A percentile compares a stretch with the other conserved stretches of the same genome.
These are phyloP conservation scores for Paxillus involutus DNA, from an alignment of 768 basidiomycete genomes.

Conservation along the genomic window DNA sequence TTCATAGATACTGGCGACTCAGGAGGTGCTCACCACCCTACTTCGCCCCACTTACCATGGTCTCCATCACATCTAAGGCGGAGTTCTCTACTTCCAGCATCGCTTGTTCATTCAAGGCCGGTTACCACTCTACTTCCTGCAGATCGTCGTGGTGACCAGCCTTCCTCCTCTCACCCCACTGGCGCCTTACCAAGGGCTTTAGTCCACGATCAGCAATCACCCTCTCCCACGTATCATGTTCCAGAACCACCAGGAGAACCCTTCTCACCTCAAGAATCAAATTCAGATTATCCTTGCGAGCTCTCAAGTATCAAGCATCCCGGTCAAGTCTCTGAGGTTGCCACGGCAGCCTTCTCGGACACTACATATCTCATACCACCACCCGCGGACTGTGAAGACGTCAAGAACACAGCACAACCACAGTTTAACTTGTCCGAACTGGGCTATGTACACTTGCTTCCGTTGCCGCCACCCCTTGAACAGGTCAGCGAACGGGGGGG, in stretches of 20 bases:
- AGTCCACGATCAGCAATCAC: background rate
- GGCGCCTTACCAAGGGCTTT: background rate
- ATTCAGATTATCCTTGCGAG: slow-evolving; percentile 2
- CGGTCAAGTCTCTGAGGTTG: slow-evolving; percentile 15
- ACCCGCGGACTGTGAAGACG: background rate
- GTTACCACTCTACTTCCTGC: background rate
- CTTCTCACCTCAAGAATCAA: background rate
- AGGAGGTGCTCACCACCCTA: background rate
- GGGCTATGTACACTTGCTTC: slow-evolving; percentile 43
- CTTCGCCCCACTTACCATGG: background rate
- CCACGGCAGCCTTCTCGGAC: slow-evolving; percentile 11
- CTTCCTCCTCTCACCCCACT: background rate
- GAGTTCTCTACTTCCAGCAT: background rate
- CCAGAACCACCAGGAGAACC: background rate
- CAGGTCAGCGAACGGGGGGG: background rate
- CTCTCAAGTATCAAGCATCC: slow-evolving; percentile 11
- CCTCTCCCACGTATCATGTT: background rate
- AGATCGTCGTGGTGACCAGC: background rate
- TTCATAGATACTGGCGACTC: no score
- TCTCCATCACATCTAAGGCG: background rate
- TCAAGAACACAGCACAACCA: slow-evolving; percentile 11
- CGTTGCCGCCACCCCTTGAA: slow-evolving; percentile 23
- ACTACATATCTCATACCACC: background rate
- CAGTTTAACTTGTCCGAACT: slow-evolving; percentile 40
- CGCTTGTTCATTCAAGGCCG: background rate